phyloP scores from a whole-genome alignment of 169 alveolate genomes.

The Cystoisospora suis region DNA sequence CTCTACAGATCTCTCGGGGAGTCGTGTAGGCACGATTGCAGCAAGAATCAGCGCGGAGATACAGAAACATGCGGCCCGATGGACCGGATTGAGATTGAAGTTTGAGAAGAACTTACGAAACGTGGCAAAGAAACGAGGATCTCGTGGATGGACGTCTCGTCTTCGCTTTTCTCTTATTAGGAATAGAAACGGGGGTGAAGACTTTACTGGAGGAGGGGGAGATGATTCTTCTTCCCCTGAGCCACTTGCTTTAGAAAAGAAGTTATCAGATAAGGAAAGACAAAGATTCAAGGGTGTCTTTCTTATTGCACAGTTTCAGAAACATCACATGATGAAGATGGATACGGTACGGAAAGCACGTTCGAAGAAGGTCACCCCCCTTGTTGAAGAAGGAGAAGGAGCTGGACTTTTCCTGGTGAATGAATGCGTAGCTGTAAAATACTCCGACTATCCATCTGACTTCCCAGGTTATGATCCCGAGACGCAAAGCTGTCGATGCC shows the following conservation, averaged over 20 bases:
- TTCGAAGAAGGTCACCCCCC: not conserved
- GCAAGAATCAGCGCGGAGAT: too few species aligned
- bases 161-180: not conserved
- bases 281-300: not conserved
- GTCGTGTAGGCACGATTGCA: too few species aligned
- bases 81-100: not conserved
- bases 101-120: not conserved
- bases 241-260: not conserved
- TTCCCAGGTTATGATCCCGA: constrained; percentile 16
- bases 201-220: too few species aligned
- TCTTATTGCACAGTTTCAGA: not conserved
- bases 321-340: not conserved
- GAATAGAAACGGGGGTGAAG: not conserved
- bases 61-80: too few species aligned
- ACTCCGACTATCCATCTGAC: constrained; percentile 10
- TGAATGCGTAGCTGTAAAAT: constrained; percentile 24
- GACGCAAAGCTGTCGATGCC: constrained; percentile 8
- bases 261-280: not conserved
- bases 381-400: not conserved
- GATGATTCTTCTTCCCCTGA: too few species aligned
- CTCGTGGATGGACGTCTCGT: not conserved
- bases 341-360: not conserved
- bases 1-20: too few species aligned
- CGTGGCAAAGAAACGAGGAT: not conserved
- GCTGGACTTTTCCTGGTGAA: not conserved